Conservation (phyloP, 164 flowering plant species). For the Stephania cephalantha region DNA sequence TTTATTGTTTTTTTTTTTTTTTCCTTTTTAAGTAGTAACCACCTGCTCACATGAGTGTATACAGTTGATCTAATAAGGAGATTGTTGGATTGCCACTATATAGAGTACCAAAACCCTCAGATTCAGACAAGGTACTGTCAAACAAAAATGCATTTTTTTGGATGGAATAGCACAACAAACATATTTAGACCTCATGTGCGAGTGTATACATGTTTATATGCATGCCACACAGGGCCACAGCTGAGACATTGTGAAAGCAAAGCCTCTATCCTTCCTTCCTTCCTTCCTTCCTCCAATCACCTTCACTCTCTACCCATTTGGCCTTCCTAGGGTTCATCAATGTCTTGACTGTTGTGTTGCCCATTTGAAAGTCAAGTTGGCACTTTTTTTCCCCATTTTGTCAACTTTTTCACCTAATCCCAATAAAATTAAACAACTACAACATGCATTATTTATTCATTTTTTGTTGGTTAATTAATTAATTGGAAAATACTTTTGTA, state of each 20-base stretch:
- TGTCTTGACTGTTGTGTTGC: background rate
- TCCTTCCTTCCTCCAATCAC: background rate
- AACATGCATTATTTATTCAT: background rate
- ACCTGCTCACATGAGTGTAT: too few species aligned
- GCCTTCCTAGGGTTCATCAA: background rate
- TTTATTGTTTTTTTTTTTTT: too few species aligned
- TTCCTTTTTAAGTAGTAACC: background rate
- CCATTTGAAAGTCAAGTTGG: background rate
- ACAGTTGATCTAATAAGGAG: too few species aligned
- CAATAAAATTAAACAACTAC: background rate
- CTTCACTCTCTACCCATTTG: background rate
- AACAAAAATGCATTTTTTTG: too few species aligned
- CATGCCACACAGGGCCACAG: background rate
- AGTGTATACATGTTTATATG: too few species aligned
- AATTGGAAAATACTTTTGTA: too few species aligned
- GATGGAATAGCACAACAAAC: too few species aligned
- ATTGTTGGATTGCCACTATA: too few species aligned
- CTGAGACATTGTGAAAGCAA: background rate
- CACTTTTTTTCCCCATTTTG: background rate
- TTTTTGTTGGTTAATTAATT: too few species aligned
- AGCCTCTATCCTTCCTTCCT: background rate
- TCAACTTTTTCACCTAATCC: constrained; percentile 1
- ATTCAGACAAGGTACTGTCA: too few species aligned
- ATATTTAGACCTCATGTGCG: too few species aligned
- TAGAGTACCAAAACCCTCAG: too few species aligned